Conservation (phyloP, 495 filamentous ascomycete genomes). For the Aspergillus coremiiformis region DNA sequence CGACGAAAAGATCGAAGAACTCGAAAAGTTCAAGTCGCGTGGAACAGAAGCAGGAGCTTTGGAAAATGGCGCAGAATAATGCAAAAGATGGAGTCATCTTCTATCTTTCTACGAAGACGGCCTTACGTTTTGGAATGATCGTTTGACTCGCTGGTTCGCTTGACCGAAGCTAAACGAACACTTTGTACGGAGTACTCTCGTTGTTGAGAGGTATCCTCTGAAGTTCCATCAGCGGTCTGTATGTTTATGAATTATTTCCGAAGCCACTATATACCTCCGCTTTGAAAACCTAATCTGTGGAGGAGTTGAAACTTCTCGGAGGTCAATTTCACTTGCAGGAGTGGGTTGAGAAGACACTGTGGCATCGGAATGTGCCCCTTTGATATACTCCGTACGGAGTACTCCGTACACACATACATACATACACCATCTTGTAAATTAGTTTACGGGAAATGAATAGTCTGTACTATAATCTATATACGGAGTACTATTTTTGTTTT, state of each 20-base stretch:
- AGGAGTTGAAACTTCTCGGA: neutral
- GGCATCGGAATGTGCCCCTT: neutral
- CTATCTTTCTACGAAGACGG: neutral
- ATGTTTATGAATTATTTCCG: neutral
- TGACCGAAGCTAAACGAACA: neutral
- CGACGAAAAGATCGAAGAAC: conserved; percentile 68
- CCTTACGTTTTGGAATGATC: neutral
- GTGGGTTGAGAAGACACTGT: too few relatives aligned
- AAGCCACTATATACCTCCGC: neutral
- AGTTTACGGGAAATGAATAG: neutral
- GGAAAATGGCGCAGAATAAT: conserved; percentile 1
- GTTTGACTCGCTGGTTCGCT: neutral
- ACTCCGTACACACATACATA: too few relatives aligned
- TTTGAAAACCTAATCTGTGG: neutral
- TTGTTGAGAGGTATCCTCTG: neutral
- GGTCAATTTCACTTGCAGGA: neutral
- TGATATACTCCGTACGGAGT: too few relatives aligned
- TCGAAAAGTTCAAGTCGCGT: conserved; percentile 37
- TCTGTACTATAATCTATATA: neutral
- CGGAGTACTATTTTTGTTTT: neutral
- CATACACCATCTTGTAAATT: neutral
- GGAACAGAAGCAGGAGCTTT: conserved; percentile 25
- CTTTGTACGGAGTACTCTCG: neutral
- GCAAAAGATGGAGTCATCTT: neutral
- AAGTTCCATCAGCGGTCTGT: neutral